Evolutionary conservation across 2,329 filamentous ascomycete genomes (phyloP), one percentile per base, ranked within the genome.

Genomic region (Fusarium decemcellulare): DNA sequence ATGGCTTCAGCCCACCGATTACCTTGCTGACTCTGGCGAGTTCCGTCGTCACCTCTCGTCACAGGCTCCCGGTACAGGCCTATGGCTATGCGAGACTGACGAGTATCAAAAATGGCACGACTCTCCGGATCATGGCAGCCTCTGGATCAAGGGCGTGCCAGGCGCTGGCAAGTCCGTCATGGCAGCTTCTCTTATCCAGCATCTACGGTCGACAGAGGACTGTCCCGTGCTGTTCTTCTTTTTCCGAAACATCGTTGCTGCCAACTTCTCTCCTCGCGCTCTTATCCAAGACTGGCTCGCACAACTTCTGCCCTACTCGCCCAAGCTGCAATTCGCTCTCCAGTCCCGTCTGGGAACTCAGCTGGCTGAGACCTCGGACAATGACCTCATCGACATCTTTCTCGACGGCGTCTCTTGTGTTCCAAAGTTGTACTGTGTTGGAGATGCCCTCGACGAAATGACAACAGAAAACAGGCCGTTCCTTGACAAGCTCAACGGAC

Each of bases 1-100:
- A 10, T 76, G 75, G 75, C 72, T 77, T 3, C 62, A 76, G 30
- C 75, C 75, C 0, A 77, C 74, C 2, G 73, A 77, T 30, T 77
- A 76, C 34, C 63, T 74, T 2, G 69, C 72, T 3, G 73, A 73
- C 2, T 73, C 70, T 5, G 67, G 73, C 15, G 75, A 77, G 36
- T 76, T 71, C 40, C 69, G 68, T 3, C 69, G 72, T 6, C 75
- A 77, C 46, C 59, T 75, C 0, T 37, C 63, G 3, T 73, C 74
- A 1, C 68, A 74, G 34, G 65, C 72, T 8, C 74, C 74, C 4
- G 72, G 73, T 0, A 77, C 75, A 4, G 75, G 74, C 0, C 46
- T 72, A 0, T 77, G 74, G 74, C 53, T 77, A 2, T 68, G 70
- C 15, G 44, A 74, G 30, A 76, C 75, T 5, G 61, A 72, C 2